These are phyloP conservation scores for Pulicaria dysenterica DNA, from an alignment of 129 eudicot genomes.

Conservation along the genomic window DNA sequence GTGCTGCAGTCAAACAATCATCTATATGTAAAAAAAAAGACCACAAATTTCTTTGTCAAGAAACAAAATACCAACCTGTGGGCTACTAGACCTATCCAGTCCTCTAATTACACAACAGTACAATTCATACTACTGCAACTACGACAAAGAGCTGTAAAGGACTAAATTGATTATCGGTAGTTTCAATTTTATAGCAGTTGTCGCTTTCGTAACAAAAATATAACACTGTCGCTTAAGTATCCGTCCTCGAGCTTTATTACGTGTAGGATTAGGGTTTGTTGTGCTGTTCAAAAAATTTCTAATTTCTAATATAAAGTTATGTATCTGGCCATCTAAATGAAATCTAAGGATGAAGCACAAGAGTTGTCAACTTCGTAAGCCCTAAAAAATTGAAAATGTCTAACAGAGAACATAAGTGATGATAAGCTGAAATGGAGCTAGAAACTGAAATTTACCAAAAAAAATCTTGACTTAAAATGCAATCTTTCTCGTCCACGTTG, in stretches of 20 bases:
- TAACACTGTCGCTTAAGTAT: no score
- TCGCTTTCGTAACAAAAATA: no score
- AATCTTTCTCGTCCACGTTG: constrained; percentile 45
- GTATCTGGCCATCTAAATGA: no score
- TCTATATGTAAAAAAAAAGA: not conserved
- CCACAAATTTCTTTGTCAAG: not conserved
- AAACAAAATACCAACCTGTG: not conserved
- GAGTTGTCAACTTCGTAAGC: constrained; percentile 12
- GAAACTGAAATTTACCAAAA: constrained; percentile 54
- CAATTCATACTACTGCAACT: not conserved
- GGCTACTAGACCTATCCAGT: not conserved
- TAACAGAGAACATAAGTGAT: not conserved
- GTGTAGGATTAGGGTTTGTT: no score
- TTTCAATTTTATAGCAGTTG: no score
- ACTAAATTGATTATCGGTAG: no score
- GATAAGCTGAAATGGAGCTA: not conserved
- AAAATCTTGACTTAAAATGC: constrained; percentile 85
- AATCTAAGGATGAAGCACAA: not conserved
- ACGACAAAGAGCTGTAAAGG: not conserved
- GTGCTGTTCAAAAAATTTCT: no score
- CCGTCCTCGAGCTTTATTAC: no score
- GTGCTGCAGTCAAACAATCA: constrained; percentile 59
- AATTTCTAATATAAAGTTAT: no score
- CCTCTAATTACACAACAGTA: not conserved
- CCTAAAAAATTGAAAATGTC: not conserved